phyloP scores from a whole-genome alignment of 2,329 filamentous ascomycete genomes.

The Endothia cerciana region DNA sequence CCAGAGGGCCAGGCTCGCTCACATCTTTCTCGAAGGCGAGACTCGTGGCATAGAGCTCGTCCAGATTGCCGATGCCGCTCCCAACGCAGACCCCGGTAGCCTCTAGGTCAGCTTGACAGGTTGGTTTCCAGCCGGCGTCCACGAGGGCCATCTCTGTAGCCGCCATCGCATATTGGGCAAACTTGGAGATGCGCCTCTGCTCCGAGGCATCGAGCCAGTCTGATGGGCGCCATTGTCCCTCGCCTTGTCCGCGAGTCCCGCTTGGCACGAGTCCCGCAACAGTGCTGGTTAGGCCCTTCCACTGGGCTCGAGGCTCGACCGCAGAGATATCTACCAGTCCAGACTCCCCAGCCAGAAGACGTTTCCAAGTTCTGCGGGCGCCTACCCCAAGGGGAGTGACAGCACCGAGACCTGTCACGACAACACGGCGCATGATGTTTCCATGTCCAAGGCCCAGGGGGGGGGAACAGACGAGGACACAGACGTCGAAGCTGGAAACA shows the following conservation, averaged over 20 bases:
- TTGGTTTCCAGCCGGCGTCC: conserved; percentile 78
- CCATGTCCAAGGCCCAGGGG: conserved; percentile 41
- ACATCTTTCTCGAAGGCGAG: conserved; percentile 75
- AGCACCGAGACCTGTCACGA: conserved; percentile 82
- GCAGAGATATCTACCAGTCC: conserved; percentile 76
- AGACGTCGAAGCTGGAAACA: conserved; percentile 6
- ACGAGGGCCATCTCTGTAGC: conserved; percentile 83
- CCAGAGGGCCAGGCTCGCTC: conserved; percentile 46
- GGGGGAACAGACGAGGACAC: conserved; percentile 6
- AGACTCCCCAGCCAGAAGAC: conserved; percentile 77
- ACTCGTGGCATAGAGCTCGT: conserved; percentile 86
- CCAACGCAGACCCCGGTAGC: conserved; percentile 89
- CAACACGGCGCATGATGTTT: conserved; percentile 69
- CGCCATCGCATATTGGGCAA: conserved; percentile 89
- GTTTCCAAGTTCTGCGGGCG: conserved; percentile 75
- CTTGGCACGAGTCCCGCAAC: conserved; percentile 81
- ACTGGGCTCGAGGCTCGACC: conserved; percentile 59
- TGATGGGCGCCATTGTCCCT: conserved; percentile 52
- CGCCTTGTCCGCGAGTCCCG: conserved; percentile 40
- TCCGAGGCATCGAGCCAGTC: conserved; percentile 60
- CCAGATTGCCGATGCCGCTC: conserved; percentile 92
- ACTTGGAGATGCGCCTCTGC: conserved; percentile 82
- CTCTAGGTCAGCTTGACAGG: conserved; percentile 65
- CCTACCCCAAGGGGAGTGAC: conserved; percentile 85
- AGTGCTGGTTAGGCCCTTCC: conserved; percentile 77